Base-by-base conservation (phyloP, 495 filamentous ascomycete genomes). In the Penicillium pancosmium region DNA sequence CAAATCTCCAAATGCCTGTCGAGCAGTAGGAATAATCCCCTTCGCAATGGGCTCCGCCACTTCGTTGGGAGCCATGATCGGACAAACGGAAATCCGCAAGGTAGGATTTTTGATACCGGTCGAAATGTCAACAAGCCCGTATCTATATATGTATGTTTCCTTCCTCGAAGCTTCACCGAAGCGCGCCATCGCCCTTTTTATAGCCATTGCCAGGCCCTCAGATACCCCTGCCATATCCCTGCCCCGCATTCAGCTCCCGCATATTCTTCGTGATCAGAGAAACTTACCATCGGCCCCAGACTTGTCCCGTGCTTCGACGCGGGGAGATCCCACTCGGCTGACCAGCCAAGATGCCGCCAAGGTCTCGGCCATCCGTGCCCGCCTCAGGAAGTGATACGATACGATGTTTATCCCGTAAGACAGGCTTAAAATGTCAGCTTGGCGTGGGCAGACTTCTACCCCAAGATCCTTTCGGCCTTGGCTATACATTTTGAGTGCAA, bases 1-100 rank as follows among this genome's bases (percentile, higher is more conserved):
- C 34, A 90, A 78, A 65, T 90, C 86, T n/a, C 64, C 60, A 63
- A 76, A 83, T 33, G 80, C 71, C 61, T 90, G 87, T 48, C 76
- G 80, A 1, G 85, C 84, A 1, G 83, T 83, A 2, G 86, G 73
- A 19, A 84, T 31, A 16, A 82, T 76, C 27, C 86, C 87, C 67
- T 80, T 82, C 16, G 85, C 80, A 27, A 87, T 67, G 31, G 84
- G 80, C 19, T 86, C 84, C 44, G 85, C 84, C 11, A 75, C 74
- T 54, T 85, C 79, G 54, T 82, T 78, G 40, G 59, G 27, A 50
- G 53, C 38, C 63, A 66, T 66, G 5, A 35, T 34, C 25, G 25
- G 19, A 21, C 47, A 4, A 48, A 38, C 16, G 16, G 43, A 34
- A 9, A 38, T 4, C 18, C 15, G 13, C 12, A 31, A n/a, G 10